phyloP scores from a whole-genome alignment of 805 yeast genomes.

The Candida sanyiensis region DNA sequence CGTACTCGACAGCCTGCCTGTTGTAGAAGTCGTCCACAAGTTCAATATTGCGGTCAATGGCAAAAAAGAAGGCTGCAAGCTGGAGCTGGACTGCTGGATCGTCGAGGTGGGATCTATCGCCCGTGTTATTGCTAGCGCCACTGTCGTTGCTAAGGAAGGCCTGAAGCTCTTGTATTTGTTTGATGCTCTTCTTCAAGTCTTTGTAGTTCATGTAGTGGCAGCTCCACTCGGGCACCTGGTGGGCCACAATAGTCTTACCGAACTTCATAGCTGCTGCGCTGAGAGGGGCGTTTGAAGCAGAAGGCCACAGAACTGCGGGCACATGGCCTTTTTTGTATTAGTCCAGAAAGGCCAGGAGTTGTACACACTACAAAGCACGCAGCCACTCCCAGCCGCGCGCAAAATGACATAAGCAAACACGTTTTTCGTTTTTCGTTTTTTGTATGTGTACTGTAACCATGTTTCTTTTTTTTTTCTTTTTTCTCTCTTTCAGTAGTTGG shows the following conservation, averaged over 20 bases:
- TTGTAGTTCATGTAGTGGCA: slow-evolving; percentile 81
- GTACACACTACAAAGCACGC: too few relatives aligned
- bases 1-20: slow-evolving; percentile 67
- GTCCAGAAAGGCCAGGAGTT: neutral
- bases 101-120: slow-evolving; percentile 25
- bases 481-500: slow-evolving; percentile 44
- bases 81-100: slow-evolving; percentile 39
- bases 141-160: slow-evolving; percentile 25
- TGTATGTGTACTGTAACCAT: neutral
- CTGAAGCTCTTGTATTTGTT: slow-evolving; percentile 47
- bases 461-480: too few relatives aligned
- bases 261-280: too few relatives aligned
- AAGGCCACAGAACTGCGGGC: neutral
- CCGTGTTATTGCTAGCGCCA: neutral
- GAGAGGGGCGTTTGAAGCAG: neutral
- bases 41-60: slow-evolving; percentile 76
- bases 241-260: slow-evolving; percentile 45
- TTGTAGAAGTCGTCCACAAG: slow-evolving; percentile 75
- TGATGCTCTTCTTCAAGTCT: slow-evolving; percentile 73
- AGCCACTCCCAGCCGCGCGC: too few relatives aligned
- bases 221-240: slow-evolving; percentile 92
- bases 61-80: slow-evolving; percentile 64
- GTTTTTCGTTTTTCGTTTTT: neutral
- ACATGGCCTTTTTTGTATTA: neutral
- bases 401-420: neutral